Percentiles rank a stretch among this genome's conserved stretches.
These are phyloP conservation scores for Taiozyma onychis DNA, from an alignment of 1,139 yeast genomes.

Conservation along the genomic window DNA sequence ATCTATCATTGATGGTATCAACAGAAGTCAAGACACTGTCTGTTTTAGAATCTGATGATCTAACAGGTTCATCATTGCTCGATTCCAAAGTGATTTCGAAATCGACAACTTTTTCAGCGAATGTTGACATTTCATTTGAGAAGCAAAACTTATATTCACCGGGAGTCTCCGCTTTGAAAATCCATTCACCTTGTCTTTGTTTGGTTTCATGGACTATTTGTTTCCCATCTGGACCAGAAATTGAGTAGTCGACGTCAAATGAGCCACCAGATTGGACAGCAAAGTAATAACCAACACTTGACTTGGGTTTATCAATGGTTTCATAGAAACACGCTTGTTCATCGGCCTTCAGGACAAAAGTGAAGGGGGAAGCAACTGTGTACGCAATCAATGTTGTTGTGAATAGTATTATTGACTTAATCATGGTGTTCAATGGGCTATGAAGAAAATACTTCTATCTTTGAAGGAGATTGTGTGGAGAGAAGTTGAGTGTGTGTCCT, in stretches of 20 bases:
- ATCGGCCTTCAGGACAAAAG: slow-evolving; percentile 74
- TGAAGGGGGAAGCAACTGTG: slow-evolving; percentile 44
- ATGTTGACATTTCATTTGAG: slow-evolving; percentile 79
- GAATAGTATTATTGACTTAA: background rate
- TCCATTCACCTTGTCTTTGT: slow-evolving; percentile 83
- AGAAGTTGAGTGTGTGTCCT: background rate
- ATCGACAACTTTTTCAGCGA: slow-evolving; percentile 83
- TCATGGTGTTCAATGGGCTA: background rate
- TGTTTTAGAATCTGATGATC: slow-evolving; percentile 36
- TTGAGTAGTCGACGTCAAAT: slow-evolving; percentile 75
- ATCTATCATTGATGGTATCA: slow-evolving; percentile 58
- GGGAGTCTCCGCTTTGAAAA: slow-evolving; percentile 54
- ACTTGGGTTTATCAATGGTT: slow-evolving; percentile 57
- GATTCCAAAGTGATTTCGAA: slow-evolving; percentile 68
- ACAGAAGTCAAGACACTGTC: slow-evolving; percentile 57
- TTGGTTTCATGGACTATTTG: slow-evolving; percentile 43
- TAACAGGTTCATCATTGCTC: slow-evolving; percentile 50
- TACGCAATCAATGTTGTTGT: background rate
- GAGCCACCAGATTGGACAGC: slow-evolving; percentile 84
- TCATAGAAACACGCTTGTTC: slow-evolving; percentile 75
- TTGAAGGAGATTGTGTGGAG: background rate
- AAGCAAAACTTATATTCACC: slow-evolving; percentile 97
- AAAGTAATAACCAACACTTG: slow-evolving; percentile 75
- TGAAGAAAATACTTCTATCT: background rate
- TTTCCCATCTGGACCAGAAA: slow-evolving; percentile 63